Evolutionary conservation across 768 basidiomycete species (phyloP).

Genomic region (Wakefieldia striispora): DNA sequence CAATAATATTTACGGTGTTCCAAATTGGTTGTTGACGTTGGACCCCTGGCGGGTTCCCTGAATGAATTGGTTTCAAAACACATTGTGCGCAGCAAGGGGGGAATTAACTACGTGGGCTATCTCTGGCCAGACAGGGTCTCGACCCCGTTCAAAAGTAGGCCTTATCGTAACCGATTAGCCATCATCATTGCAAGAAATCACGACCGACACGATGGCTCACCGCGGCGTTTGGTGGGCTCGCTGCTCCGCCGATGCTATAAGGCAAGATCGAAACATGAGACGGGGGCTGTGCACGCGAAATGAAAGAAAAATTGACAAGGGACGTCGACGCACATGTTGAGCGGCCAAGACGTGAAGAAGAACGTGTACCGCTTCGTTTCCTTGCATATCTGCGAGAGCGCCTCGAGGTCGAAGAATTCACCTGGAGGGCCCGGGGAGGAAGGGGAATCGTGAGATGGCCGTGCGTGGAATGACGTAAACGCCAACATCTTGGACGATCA

Average conservation of each 20-base stretch:
- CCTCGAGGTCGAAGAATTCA: slow-evolving; percentile 72
- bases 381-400: slow-evolving; percentile 53
- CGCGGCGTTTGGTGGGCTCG: slow-evolving; percentile 70
- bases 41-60: background rate
- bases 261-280: too few species aligned
- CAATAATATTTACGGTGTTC: slow-evolving; percentile 13
- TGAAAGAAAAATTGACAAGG: background rate
- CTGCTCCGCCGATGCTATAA: slow-evolving; percentile 57
- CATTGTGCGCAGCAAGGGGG: background rate
- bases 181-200: background rate
- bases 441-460: too few species aligned
- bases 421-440: slow-evolving; percentile 35
- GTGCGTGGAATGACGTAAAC: background rate
- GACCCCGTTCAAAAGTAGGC: slow-evolving; percentile 27
- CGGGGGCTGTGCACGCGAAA: too few species aligned
- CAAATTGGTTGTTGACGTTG: background rate
- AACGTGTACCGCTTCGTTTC: slow-evolving; percentile 64
- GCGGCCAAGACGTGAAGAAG: slow-evolving; percentile 75
- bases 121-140: background rate
- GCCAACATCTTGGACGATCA: too few species aligned
- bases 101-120: background rate
- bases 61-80: background rate
- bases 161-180: slow-evolving; percentile 8
- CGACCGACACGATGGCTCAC: slow-evolving; percentile 38
- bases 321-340: slow-evolving; percentile 55